These are phyloP conservation scores for Podaxis mareebaensis DNA, from an alignment of 768 basidiomycete genomes.

Conservation along the genomic window DNA sequence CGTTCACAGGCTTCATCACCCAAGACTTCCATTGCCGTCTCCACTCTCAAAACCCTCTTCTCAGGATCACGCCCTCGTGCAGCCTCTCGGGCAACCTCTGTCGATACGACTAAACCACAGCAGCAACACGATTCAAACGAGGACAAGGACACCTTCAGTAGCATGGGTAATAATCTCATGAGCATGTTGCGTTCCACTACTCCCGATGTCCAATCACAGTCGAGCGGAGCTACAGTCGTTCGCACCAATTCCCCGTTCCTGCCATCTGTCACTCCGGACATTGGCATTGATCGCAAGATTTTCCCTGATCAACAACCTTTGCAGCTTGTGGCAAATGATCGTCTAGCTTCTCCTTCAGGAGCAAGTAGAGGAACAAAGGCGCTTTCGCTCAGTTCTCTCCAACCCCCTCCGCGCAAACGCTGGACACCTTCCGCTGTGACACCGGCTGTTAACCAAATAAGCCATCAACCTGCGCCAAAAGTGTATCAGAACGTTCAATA, in stretches of 20 bases:
- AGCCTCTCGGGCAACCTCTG: conserved; percentile 48
- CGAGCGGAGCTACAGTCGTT: conserved; percentile 22
- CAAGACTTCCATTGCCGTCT: conserved; percentile 46
- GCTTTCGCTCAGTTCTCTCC: conserved; percentile 38
- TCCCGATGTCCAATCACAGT: conserved; percentile 29
- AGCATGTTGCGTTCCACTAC: conserved; percentile 47
- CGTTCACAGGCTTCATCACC: conserved; percentile 43
- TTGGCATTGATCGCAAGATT: conserved; percentile 38
- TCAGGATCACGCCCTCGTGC: conserved; percentile 55
- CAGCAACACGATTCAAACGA: conserved; percentile 36
- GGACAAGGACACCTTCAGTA: conserved; percentile 52
- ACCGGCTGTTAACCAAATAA: not conserved
- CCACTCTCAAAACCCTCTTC: conserved; percentile 63
- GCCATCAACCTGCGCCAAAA: conserved; percentile 19
- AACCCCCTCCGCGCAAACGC: conserved; percentile 52
- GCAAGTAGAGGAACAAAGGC: conserved; percentile 32
- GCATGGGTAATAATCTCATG: conserved; percentile 55
- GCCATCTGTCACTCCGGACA: conserved; percentile 29
- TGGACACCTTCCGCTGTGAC: conserved; percentile 34
- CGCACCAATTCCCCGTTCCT: conserved; percentile 36
- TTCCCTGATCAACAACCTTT: conserved; percentile 25
- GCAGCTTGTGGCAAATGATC: conserved; percentile 32
- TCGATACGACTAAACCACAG: conserved; percentile 34
- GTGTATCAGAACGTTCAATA: conserved; percentile 17
- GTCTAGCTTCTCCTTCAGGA: conserved; percentile 22